phyloP scores from a whole-genome alignment of 306 rosid species.

The Cucurbita ficifolia region DNA sequence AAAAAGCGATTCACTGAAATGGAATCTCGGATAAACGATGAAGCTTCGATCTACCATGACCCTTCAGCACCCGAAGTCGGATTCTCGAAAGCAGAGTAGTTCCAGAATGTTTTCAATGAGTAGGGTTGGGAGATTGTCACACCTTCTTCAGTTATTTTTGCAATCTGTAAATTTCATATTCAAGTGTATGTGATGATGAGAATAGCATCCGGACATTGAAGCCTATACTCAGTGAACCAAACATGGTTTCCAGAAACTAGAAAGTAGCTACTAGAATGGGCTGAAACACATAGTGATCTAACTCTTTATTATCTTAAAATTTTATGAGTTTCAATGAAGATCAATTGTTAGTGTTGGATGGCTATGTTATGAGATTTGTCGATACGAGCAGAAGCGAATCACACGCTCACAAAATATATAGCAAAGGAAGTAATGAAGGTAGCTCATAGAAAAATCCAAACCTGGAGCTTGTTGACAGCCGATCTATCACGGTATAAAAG shows the following conservation, averaged over 20 bases:
- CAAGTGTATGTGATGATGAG: not conserved
- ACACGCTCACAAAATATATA: not conserved
- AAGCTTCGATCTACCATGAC: constrained; percentile 48
- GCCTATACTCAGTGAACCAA: not conserved
- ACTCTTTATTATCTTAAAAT: not conserved
- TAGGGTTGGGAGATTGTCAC: constrained; percentile 49
- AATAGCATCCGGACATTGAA: not conserved
- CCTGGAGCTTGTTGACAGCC: constrained; percentile 79
- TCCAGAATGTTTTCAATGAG: constrained; percentile 83
- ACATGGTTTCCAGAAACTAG: not conserved
- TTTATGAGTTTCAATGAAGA: not conserved
- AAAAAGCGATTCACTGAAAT: not conserved
- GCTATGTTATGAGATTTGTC: not conserved
- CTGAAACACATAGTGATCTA: not conserved
- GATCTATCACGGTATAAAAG: constrained; percentile 92
- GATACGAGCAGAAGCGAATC: not conserved
- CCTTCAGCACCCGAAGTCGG: constrained; percentile 79
- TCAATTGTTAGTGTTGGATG: not conserved
- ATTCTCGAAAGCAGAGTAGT: constrained; percentile 58
- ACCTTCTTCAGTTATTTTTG: constrained; percentile 69
- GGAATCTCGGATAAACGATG: not conserved
- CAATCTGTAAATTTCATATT: constrained; percentile 42
- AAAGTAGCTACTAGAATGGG: not conserved
- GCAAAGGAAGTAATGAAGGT: not conserved
- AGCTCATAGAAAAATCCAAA: constrained; percentile 12